Evolutionary conservation across 2,329 filamentous ascomycete genomes (phyloP), one percentile per base, ranked within the genome.

Genomic region (Talaromyces sp.): DNA sequence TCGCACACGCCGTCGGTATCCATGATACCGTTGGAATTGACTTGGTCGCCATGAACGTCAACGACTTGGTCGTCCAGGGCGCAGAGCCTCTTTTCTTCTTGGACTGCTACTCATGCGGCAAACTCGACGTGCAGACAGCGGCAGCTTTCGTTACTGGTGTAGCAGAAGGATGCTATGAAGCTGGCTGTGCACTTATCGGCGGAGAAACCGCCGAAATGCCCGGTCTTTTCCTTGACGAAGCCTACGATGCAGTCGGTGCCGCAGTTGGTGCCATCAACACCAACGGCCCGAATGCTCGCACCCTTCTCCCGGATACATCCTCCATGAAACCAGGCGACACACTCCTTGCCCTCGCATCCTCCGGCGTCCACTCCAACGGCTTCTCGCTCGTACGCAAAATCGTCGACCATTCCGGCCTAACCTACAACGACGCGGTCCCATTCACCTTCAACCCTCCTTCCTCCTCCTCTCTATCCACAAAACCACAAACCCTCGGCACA

Each of bases 201-300:
- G 94, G 94, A 45, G 94, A 99, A 77, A 99, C 94, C 0, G 94
- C 94, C 6, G 94, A 99, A 77, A 97, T 99, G 94, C 93, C 93
- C 0, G 92, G 92, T 56, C 90, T 97, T 80, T 97, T 96, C 77
- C 81, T 87, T 63, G 85, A 84, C 55, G 89, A 91, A 52, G 90
- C 95, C 69, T 99, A 97, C 73, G 94, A 99, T 67, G 91, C 92
- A 7, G 92, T 91, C 21, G 94, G 94, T 62, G 89, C 89, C 39
- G 93, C 93, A 17, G 87, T 96, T 46, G 94, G 94, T 58, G 90
- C 91, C 41, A 89, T 97, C 64, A 76, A 77, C 65, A 76, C 73
- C 15, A 64, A 67, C 11, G 71, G 73, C 70, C 79, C 81, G 36
- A 76, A 82, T 35, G 83, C 82, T 5, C 76, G 76, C 36, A 80